Percentiles rank a stretch among this genome's conserved stretches.
Evolutionary conservation across 306 rosid genomes (phyloP).

Genomic region (Boehmeria nivea): DNA sequence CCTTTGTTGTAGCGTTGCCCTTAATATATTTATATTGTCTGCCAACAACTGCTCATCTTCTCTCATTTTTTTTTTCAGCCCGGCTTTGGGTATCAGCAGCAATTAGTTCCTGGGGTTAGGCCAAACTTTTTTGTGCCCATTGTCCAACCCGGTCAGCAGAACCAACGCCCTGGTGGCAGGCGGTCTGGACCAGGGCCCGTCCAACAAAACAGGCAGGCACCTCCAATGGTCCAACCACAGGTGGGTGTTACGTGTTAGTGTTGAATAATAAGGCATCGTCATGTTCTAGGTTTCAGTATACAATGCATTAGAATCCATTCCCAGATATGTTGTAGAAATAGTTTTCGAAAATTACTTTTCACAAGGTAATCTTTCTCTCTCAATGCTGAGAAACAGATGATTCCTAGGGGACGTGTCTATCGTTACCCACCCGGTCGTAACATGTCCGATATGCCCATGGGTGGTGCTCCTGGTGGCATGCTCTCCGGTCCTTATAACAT

Average conservation of each 20-base stretch:
- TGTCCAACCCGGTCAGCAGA: conserved; percentile 34
- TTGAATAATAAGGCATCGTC: no score
- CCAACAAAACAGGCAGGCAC: conserved; percentile 31
- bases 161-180: conserved; percentile 34
- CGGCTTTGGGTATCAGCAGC: conserved; percentile 38
- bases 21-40: no score
- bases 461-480: conserved; percentile 38
- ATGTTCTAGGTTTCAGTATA: no score
- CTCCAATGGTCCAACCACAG: conserved; percentile 31
- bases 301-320: no score
- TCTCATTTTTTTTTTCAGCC: conserved; percentile 16
- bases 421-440: conserved; percentile 33
- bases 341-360: neutral
- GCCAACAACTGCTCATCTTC: neutral
- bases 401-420: conserved; percentile 35
- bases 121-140: conserved; percentile 38
- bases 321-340: no score
- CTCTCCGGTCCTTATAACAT: conserved; percentile 32
- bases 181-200: conserved; percentile 25
- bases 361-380: neutral
- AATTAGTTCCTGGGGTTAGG: conserved; percentile 35
- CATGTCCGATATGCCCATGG: conserved; percentile 25
- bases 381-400: conserved; percentile 16
- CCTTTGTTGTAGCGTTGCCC: no score
- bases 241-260: neutral